Percentiles rank a stretch among this genome's conserved stretches.
Evolutionary conservation across 2,329 filamentous ascomycete genomes (phyloP).

Genomic region (Zymoseptoria passerinii): DNA sequence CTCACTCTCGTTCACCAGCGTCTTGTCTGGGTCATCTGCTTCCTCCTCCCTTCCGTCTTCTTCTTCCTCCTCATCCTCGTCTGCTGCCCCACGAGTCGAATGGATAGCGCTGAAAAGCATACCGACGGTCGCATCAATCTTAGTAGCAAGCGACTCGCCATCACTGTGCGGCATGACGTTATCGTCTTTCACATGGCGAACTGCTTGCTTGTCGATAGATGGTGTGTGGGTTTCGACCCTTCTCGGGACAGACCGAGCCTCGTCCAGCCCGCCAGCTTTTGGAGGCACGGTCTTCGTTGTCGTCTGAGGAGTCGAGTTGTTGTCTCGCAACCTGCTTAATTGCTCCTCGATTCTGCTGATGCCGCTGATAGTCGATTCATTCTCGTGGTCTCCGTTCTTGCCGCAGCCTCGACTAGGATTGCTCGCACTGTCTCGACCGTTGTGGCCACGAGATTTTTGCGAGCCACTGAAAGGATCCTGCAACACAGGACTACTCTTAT

Average conservation of each 20-base stretch:
- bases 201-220: background rate
- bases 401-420: background rate
- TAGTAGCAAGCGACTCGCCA: slow-evolving; percentile 5
- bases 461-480: background rate
- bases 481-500: background rate
- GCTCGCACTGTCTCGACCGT: background rate
- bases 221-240: background rate
- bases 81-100: background rate
- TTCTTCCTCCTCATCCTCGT: background rate
- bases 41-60: background rate
- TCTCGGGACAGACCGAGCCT: background rate
- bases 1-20: background rate
- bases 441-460: background rate
- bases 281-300: background rate
- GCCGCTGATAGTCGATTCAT: background rate
- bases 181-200: background rate
- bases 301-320: background rate
- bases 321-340: background rate
- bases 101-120: background rate
- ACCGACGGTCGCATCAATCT: background rate
- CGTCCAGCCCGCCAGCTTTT: background rate
- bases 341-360: background rate
- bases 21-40: slow-evolving; percentile 9
- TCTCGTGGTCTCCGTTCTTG: background rate
- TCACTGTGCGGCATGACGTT: background rate